Percentiles rank a stretch among this genome's conserved stretches.
Conservation (phyloP, 2,329 filamentous ascomycete species). For the Botryotinia narcissicola region DNA sequence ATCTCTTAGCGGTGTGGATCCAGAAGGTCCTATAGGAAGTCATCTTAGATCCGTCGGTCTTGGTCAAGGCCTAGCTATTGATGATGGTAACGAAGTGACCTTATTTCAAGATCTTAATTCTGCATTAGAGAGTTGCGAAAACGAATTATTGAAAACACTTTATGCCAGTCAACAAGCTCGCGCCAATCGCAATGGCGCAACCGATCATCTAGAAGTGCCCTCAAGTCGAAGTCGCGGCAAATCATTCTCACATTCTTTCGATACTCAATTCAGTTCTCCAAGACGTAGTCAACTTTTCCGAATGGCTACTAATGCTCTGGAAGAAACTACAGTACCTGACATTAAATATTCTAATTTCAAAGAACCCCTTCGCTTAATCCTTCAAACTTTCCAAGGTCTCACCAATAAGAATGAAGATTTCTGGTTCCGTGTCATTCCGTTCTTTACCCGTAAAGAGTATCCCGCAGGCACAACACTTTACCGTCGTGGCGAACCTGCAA, state of each 20-base stretch:
- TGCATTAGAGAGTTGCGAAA: slow-evolving; percentile 91
- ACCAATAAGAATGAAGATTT: slow-evolving; percentile 89
- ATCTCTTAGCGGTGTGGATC: slow-evolving; percentile 77
- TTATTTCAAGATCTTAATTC: slow-evolving; percentile 90
- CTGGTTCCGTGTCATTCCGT: slow-evolving; percentile 78
- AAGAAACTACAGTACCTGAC: slow-evolving; percentile 54
- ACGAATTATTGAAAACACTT: slow-evolving; percentile 80
- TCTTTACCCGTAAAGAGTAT: slow-evolving; percentile 70
- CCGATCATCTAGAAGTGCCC: slow-evolving; percentile 35
- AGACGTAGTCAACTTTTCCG: slow-evolving; percentile 73
- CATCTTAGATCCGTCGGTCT: slow-evolving; percentile 83
- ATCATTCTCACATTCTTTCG: slow-evolving; percentile 50
- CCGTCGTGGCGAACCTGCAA: slow-evolving; percentile 69
- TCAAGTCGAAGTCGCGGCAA: slow-evolving; percentile 20
- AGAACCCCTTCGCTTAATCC: slow-evolving; percentile 84
- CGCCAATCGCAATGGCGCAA: slow-evolving; percentile 45
- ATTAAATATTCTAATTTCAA: slow-evolving; percentile 80
- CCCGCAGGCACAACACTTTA: slow-evolving; percentile 72
- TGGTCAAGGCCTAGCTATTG: slow-evolving; percentile 46
- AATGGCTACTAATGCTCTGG: slow-evolving; percentile 74
- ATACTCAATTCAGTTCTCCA: slow-evolving; percentile 69
- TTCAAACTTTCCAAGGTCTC: slow-evolving; percentile 92
- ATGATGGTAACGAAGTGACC: slow-evolving; percentile 67
- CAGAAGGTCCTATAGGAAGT: slow-evolving; percentile 71
- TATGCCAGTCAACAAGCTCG: slow-evolving; percentile 67